Evolutionary conservation across 352 stramenopile genomes (phyloP), one percentile per base, ranked within the genome.

Genomic region (Phytophthora pinifolia): DNA sequence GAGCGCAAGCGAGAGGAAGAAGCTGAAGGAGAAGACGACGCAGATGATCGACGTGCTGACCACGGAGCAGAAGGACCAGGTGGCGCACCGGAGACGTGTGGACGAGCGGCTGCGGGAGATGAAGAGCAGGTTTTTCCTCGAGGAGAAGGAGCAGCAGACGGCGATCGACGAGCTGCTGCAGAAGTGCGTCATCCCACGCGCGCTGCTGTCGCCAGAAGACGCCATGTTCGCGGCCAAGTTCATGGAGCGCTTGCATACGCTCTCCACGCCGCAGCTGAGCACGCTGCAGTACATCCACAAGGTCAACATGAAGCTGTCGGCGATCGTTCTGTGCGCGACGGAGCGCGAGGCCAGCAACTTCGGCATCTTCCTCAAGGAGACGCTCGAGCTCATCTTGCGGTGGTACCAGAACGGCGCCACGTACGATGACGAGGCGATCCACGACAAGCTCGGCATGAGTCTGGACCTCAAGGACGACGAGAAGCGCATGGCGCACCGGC

Each of bases 341-440:
- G 86, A 96, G 55, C 80, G 82, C 2, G 86, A 96, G 59, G 86
- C 86, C 0, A 79, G 75, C 22, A 93, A 92, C 59, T 92, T 94
- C 54, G 86, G 86, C 1, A 87, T 96, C 29, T 96, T 92, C 36
- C 60, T 96, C 33, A 88, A 88, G 37, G 86, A 94, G 49, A 93
- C 83, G 1, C 64, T 93, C 45, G 64, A 37, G 1, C 56, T 94
- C 20, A 54, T 92, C 31, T 64, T 81, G 25, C 79, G 79, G 4
- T 96, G 86, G 86, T 91, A 89, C 57, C 77, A 91, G 43, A 91
- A 79, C 45, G 75, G 70, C 2, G 76, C 70, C 3, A 80, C 73
- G n/a, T 96, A 90, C 62, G 81, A 92, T 34, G 79, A 88, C 45
- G 77, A 93, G 59, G 83, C 79, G 22, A 65, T 90, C 10, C 76